Evolutionary conservation across 2,329 filamentous ascomycete genomes (phyloP), one percentile per base, ranked within the genome.

Genomic region (Akanthomyces uredinophilus): DNA sequence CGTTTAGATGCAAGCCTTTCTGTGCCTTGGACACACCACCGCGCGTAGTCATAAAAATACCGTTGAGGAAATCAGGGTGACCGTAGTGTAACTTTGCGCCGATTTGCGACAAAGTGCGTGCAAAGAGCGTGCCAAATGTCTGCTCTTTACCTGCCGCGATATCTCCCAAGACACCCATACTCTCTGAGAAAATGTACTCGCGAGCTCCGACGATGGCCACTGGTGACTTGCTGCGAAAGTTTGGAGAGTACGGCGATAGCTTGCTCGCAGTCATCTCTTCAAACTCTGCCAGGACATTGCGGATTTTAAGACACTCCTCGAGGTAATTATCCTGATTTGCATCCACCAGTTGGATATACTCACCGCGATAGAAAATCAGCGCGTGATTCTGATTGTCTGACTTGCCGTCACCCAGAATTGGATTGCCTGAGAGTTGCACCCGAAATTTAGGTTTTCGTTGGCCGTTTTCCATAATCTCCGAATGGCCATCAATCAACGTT

Each of bases 151-250:
- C 94, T 66, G 95, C 95, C 69, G 95, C 95, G 67, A 99, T 89
- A 70, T 99, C 95, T 88, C 95, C 95, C 49, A 99, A 88, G 59
- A 99, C 94, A 86, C 95, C 95, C 72, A 99, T 96, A 75, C 96
- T 99, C 82, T 99, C 95, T 0, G 95, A 99, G 87, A 99, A 99
- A 80, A 99, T 99, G 80, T 99, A 99, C 80, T 99, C 95, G 79
- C 95, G 94, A 69, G 95, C 95, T 85, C 95, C 95, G 51, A 99
- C 87, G 78, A 99, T 99, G 63, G 95, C 95, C 64, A 99, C 95
- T 1, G 95, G 95, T 65, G 89, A 84, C 61, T 80, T 81, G 61
- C 86, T 82, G n/a, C 87, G 90, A 69, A 93, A 88, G 35, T 97
- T 85, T 68, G 95, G 95, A 62, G 95, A 96, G 79, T 99, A 99